Conservation (phyloP, 1,284 basidiomycete species). For the Heterobasidion annosum region DNA sequence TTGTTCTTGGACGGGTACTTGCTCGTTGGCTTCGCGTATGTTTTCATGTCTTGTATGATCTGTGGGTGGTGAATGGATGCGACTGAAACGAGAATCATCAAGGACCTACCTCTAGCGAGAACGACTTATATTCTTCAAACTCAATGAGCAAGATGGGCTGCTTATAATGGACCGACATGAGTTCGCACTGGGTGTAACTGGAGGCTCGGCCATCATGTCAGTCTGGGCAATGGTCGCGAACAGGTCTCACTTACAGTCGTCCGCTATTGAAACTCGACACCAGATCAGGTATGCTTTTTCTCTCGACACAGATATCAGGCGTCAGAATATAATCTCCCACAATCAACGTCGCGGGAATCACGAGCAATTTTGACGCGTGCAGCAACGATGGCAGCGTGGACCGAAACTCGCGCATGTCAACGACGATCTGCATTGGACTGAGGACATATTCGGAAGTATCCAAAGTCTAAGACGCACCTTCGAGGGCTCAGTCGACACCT, state of each 20-base stretch:
- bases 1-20: conserved; percentile 47
- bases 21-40: conserved; percentile 45
- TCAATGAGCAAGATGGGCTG: conserved; percentile 94
- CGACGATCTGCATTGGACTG: conserved; percentile 60
- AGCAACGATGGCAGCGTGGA: conserved; percentile 88
- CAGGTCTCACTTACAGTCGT: conserved; percentile 61
- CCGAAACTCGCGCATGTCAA: conserved; percentile 95
- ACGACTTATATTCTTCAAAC: conserved; percentile 96
- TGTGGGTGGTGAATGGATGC: background rate
- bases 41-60: conserved; percentile 42
- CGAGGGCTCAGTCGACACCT: conserved; percentile 60
- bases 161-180: conserved; percentile 96
- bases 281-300: conserved; percentile 91
- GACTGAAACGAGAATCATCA: background rate
- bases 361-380: conserved; percentile 74
- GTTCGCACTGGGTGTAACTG: conserved; percentile 95
- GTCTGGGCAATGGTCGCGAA: background rate
- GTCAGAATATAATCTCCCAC: conserved; percentile 96
- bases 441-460: too few species aligned
- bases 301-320: conserved; percentile 93
- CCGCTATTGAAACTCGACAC: conserved; percentile 91
- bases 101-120: conserved; percentile 71
- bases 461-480: conserved; percentile 49
- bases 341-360: conserved; percentile 86
- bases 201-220: background rate